These are phyloP conservation scores for Ustilago hordei DNA, from an alignment of 1,284 basidiomycete genomes.

Conservation along the genomic window DNA sequence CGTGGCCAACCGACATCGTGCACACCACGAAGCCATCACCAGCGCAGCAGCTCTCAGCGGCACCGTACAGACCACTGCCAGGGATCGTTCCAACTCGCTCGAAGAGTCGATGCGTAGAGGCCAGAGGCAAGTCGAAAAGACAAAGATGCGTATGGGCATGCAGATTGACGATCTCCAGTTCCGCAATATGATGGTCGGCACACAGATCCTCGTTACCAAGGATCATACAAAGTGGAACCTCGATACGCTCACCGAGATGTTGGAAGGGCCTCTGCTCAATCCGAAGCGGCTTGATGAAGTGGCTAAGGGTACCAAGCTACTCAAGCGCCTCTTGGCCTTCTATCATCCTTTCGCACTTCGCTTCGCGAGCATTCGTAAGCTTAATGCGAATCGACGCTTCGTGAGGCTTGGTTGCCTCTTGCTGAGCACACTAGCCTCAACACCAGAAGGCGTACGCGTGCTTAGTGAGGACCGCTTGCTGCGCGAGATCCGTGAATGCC, in stretches of 20 bases:
- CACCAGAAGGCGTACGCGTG: slow-evolving; percentile 84
- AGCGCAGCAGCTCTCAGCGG: slow-evolving; percentile 41
- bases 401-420: slow-evolving; percentile 75
- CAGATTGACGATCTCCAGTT: slow-evolving; percentile 72
- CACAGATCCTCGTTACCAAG: slow-evolving; percentile 84
- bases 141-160: slow-evolving; percentile 86
- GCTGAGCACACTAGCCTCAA: slow-evolving; percentile 84
- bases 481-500: slow-evolving; percentile 84
- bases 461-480: slow-evolving; percentile 89
- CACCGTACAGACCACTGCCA: slow-evolving; percentile 20
- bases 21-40: slow-evolving; percentile 42
- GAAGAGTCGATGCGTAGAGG: slow-evolving; percentile 83
- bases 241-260: slow-evolving; percentile 85
- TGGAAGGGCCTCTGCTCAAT: slow-evolving; percentile 91
- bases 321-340: slow-evolving; percentile 87
- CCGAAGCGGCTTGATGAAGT: slow-evolving; percentile 95
- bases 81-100: slow-evolving; percentile 80
- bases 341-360: slow-evolving; percentile 88
- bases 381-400: slow-evolving; percentile 71
- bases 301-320: slow-evolving; percentile 87
- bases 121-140: slow-evolving; percentile 81
- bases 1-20: slow-evolving; percentile 77
- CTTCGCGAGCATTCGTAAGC: slow-evolving; percentile 82
- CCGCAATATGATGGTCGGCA: slow-evolving; percentile 61
- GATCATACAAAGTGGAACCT: slow-evolving; percentile 94